Evolutionary conservation across 2,329 filamentous ascomycete species (phyloP), one percentile per base, ranked within the genome.

Genomic region (Coleophoma crateriformis): DNA sequence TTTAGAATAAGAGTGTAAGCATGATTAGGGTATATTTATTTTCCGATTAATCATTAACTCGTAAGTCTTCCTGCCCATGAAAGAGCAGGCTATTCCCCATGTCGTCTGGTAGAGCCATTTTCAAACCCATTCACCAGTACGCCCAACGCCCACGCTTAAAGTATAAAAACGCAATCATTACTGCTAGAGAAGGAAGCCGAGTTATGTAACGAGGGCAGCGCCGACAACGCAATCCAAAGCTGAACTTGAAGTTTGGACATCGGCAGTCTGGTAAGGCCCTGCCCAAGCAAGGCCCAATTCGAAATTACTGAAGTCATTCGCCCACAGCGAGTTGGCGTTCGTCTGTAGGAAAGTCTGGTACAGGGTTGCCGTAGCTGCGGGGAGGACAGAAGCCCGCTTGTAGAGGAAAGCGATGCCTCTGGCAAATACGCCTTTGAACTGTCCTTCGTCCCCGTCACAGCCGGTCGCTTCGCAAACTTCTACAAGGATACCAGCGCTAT

Each of bases 391-490:
- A 1, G 54, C 58, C 10, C 62, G 48, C 7, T 67, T 60, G 19
- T 85, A 71, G 33, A 90, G 65, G 48, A 78, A 75, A 33, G 74
- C 72, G 17, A 90, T 67, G 60, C 87, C 87, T 17, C 84, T 75
- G 14, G 79, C 73, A 54, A 88, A 87, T 34, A 88, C 72, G 3
- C 86, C 86, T 66, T 90, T 89, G 74, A 89, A 90, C 59, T 87
- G 81, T 33, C 78, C 73, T 1, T 72, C 76, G 51, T 83, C 77
- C 15, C 60, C 63, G 11, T 54, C 45, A 34, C 61, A 64, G 7
- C 69, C 71, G 51, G 69, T 61, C 1, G 74, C 71, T 56, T 83
- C 79, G 55, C 79, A 82, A 11, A 63, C 54, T 51, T 84, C 79
- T 50, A 71, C 72, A 1, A 84, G 65, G 22, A 83, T 69, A 11